Conservation (phyloP, 2,329 filamentous ascomycete genomes). For the Herpomyces periplanetae region DNA sequence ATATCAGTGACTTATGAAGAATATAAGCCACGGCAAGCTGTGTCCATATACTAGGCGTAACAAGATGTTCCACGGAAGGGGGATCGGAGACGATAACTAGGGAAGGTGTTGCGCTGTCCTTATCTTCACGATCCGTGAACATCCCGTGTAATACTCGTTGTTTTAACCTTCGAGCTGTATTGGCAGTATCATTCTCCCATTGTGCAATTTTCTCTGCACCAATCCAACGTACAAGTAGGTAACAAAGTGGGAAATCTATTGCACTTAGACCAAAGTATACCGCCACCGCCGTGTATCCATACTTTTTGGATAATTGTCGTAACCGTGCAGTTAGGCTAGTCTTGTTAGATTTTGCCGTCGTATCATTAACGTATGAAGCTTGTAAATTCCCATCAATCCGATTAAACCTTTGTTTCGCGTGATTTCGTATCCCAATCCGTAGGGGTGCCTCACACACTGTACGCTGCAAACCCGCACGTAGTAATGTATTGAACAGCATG, state of each 20-base stretch:
- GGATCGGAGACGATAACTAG: no score
- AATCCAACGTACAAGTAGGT: slow-evolving; percentile 39
- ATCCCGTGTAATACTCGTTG: slow-evolving; percentile 1
- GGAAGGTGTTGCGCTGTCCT: neutral
- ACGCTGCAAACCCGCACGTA: no score
- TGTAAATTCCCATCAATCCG: no score
- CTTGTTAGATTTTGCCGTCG: no score
- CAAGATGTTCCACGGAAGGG: no score
- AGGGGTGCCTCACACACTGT: no score
- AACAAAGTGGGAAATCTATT: slow-evolving; percentile 80
- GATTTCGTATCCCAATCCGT: no score
- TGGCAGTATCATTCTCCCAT: slow-evolving; percentile 25
- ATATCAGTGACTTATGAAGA: slow-evolving; percentile 91
- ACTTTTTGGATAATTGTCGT: slow-evolving; percentile 54
- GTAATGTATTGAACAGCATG: no score
- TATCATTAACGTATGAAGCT: no score
- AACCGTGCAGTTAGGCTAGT: no score
- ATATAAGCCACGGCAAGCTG: slow-evolving; percentile 77
- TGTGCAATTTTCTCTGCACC: slow-evolving; percentile 53
- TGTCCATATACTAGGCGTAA: slow-evolving; percentile 22
- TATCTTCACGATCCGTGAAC: neutral
- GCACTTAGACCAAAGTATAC: slow-evolving; percentile 52
- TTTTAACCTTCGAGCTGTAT: slow-evolving; percentile 10
- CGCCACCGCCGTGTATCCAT: slow-evolving; percentile 72
- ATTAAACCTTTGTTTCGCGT: no score